Conservation (phyloP, 306 rosid genomes). For the Glycyrrhiza uralensis region DNA sequence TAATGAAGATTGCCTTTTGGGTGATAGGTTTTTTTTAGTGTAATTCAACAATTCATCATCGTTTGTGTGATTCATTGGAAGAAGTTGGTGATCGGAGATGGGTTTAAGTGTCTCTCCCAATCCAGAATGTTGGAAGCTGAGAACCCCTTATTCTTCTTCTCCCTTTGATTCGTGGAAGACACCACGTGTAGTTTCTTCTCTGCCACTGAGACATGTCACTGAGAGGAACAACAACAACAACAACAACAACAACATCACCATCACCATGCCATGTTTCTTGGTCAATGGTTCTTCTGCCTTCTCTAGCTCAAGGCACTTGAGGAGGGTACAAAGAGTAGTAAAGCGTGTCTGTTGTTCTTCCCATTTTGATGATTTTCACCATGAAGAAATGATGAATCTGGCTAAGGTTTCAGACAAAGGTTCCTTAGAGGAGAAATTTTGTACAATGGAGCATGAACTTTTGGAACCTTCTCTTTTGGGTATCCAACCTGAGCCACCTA, state of each 20-base stretch:
- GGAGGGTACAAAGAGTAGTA: constrained; percentile 19
- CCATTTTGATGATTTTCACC: constrained; percentile 33
- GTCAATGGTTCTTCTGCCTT: background rate
- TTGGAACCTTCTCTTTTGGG: constrained; percentile 53
- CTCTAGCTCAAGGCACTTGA: constrained; percentile 8
- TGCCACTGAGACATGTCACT: constrained; percentile 12
- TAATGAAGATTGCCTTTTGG: background rate
- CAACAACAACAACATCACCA: constrained; percentile 5
- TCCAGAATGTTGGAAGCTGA: constrained; percentile 33
- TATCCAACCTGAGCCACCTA: constrained; percentile 54
- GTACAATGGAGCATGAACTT: constrained; percentile 25
- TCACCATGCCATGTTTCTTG: constrained; percentile 18
- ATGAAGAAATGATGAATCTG: constrained; percentile 29
- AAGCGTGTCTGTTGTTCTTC: constrained; percentile 31
- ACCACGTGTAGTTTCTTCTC: constrained; percentile 20
- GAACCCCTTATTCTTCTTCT: constrained; percentile 23
- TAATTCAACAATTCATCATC: background rate
- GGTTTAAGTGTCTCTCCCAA: constrained; percentile 37
- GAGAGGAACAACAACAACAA: constrained; percentile 17
- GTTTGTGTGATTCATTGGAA: constrained; percentile 6
- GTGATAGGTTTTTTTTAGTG: background rate
- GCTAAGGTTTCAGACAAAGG: constrained; percentile 22
- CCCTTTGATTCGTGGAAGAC: constrained; percentile 22
- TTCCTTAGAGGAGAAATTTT: background rate
- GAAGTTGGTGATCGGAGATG: constrained; percentile 34